These are phyloP conservation scores for Coprinopsis cinerea DNA, from an alignment of 768 basidiomycete species.

Conservation along the genomic window DNA sequence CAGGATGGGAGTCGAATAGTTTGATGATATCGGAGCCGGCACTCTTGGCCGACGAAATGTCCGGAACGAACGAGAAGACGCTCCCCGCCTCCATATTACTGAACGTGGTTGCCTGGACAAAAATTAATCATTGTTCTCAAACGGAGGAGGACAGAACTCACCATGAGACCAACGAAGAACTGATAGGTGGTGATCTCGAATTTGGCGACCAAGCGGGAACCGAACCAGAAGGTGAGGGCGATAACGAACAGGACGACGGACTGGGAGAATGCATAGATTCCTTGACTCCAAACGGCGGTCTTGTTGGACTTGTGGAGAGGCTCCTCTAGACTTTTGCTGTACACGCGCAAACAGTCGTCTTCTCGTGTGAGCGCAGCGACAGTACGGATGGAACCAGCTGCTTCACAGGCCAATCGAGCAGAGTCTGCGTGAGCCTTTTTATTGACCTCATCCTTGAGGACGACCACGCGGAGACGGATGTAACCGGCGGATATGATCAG, in stretches of 20 bases:
- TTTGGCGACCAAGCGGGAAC: conserved; percentile 45
- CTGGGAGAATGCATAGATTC: conserved; percentile 63
- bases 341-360: conserved; percentile 54
- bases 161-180: conserved; percentile 76
- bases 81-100: conserved; percentile 75
- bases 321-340: conserved; percentile 56
- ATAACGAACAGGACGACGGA: conserved; percentile 66
- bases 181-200: conserved; percentile 40
- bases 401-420: conserved; percentile 83
- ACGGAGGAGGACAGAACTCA: too few species aligned
- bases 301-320: conserved; percentile 56
- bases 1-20: conserved; percentile 58
- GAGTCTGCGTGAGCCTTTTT: conserved; percentile 65
- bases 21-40: conserved; percentile 63
- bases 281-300: conserved; percentile 46
- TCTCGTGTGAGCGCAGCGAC: conserved; percentile 80
- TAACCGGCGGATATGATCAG: conserved; percentile 59
- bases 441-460: conserved; percentile 70
- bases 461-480: conserved; percentile 72
- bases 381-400: conserved; percentile 75
- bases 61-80: conserved; percentile 71
- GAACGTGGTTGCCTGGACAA: conserved; percentile 45
- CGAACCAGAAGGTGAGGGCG: conserved; percentile 69
- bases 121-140: too few species aligned
- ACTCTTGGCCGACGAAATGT: conserved; percentile 67